Evolutionary conservation across 78 protist species (phyloP).

Genomic region (Dictyostelium intermedium): DNA sequence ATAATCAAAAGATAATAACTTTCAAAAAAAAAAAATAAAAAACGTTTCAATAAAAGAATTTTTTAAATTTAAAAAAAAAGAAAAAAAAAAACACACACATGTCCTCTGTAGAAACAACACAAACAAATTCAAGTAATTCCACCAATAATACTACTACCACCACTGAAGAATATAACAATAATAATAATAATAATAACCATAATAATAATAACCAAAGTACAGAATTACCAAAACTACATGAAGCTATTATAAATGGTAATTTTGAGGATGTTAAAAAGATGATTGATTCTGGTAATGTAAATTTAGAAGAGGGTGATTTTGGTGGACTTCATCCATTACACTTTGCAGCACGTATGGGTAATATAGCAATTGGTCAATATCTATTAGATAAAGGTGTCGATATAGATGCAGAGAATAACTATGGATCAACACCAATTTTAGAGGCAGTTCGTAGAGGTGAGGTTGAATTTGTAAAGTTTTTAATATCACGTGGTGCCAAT

Average conservation of each 20-base stretch:
- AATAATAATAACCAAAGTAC: background rate
- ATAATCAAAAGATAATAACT: background rate
- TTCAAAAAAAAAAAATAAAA: too few relatives aligned
- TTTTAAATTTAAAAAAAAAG: too few relatives aligned
- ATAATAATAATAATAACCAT: background rate
- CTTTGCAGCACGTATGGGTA: slow-evolving; percentile 59
- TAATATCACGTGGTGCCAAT: slow-evolving; percentile 2
- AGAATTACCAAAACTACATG: slow-evolving; percentile 43
- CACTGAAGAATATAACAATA: background rate
- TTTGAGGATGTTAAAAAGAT: slow-evolving; percentile 11
- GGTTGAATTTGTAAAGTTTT: slow-evolving; percentile 53
- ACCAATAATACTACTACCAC: background rate
- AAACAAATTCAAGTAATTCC: background rate
- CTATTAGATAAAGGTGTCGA: slow-evolving; percentile 35
- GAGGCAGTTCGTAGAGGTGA: slow-evolving; percentile 78
- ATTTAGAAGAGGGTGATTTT: slow-evolving; percentile 65
- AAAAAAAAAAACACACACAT: background rate
- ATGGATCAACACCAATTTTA: slow-evolving; percentile 82
- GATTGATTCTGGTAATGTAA: slow-evolving; percentile 34
- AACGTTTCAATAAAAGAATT: too few relatives aligned
- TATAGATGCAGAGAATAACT: slow-evolving; percentile 66
- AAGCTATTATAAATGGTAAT: slow-evolving; percentile 40
- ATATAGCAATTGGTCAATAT: slow-evolving; percentile 40
- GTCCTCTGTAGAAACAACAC: background rate
- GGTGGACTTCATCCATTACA: slow-evolving; percentile 69